Evolutionary conservation across 192 early-diverging fungal species (phyloP).

Genomic region (Thoreauomyces humboldtii): DNA sequence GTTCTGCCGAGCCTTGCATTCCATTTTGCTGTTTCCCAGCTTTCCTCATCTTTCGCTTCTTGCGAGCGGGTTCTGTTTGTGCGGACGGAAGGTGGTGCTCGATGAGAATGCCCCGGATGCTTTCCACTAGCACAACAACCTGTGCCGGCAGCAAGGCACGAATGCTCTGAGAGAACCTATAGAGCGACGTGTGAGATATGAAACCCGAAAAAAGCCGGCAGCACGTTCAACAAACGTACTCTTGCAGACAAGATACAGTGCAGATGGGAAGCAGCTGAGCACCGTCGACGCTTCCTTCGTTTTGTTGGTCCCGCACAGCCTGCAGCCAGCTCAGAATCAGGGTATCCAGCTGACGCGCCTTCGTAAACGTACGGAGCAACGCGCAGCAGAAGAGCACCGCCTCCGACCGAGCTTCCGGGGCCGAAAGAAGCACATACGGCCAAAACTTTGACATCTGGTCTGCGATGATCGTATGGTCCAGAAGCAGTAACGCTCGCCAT

Average conservation of each 20-base stretch:
- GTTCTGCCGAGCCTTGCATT: background rate
- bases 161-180: background rate
- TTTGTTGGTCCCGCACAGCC: conserved; percentile 1
- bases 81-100: conserved; percentile 4
- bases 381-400: conserved; percentile 1
- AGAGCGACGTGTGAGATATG: background rate
- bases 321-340: conserved; percentile 4
- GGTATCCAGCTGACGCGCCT: conserved; percentile 24
- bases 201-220: too few species aligned
- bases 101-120: background rate
- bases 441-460: conserved; percentile 14
- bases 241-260: background rate
- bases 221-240: too few species aligned
- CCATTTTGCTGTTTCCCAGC: background rate
- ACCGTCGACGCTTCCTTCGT: background rate
- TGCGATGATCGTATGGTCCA: conserved; percentile 25
- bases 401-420: background rate
- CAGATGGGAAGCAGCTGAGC: background rate
- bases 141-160: conserved; percentile 20
- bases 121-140: conserved; percentile 6
- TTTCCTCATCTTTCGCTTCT: conserved; percentile 14
- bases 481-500: conserved; percentile 13
- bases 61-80: background rate
- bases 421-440: background rate
- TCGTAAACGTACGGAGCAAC: conserved; percentile 20